Conservation (phyloP, 805 yeast genomes). For the Schwanniomyces polymorphus region DNA sequence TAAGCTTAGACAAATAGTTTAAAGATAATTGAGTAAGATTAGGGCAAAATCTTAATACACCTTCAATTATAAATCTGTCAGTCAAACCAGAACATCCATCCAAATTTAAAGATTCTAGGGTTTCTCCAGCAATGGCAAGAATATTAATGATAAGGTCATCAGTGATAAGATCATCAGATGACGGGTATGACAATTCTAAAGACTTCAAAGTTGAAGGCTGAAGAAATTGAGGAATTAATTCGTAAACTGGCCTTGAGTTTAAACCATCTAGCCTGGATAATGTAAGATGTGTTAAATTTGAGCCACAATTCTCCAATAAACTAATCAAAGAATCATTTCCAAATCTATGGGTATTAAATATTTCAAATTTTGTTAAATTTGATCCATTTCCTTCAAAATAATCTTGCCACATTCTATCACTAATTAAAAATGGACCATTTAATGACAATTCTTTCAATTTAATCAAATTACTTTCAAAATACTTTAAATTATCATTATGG, state of each 20-base stretch:
- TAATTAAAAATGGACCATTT: slow-evolving; percentile 88
- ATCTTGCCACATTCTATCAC: slow-evolving; percentile 72
- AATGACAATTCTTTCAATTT: slow-evolving; percentile 57
- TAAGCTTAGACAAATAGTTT: slow-evolving; percentile 58
- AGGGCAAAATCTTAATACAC: slow-evolving; percentile 57
- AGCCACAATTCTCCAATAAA: slow-evolving; percentile 58
- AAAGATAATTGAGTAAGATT: slow-evolving; percentile 60
- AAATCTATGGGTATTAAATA: slow-evolving; percentile 84
- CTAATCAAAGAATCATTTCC: slow-evolving; percentile 62
- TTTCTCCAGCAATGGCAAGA: slow-evolving; percentile 60
- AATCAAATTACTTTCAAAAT: slow-evolving; percentile 59
- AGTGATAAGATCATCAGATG: slow-evolving; percentile 59
- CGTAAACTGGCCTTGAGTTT: slow-evolving; percentile 54
- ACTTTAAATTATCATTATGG: slow-evolving; percentile 70
- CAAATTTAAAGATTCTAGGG: slow-evolving; percentile 55
- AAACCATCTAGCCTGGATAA: slow-evolving; percentile 76
- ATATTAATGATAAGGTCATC: slow-evolving; percentile 68
- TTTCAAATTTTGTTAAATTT: slow-evolving; percentile 55
- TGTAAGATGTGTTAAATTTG: slow-evolving; percentile 53
- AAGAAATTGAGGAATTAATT: slow-evolving; percentile 64
- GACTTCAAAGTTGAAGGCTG: slow-evolving; percentile 44
- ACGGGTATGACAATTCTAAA: slow-evolving; percentile 70
- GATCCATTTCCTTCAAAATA: slow-evolving; percentile 63
- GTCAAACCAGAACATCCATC: slow-evolving; percentile 77
- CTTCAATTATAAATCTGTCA: slow-evolving; percentile 58